Percentiles rank a stretch among this genome's conserved stretches.
These are phyloP conservation scores for Pelargonium fulgidum DNA, from an alignment of 441 rosid species.

Conservation along the genomic window DNA sequence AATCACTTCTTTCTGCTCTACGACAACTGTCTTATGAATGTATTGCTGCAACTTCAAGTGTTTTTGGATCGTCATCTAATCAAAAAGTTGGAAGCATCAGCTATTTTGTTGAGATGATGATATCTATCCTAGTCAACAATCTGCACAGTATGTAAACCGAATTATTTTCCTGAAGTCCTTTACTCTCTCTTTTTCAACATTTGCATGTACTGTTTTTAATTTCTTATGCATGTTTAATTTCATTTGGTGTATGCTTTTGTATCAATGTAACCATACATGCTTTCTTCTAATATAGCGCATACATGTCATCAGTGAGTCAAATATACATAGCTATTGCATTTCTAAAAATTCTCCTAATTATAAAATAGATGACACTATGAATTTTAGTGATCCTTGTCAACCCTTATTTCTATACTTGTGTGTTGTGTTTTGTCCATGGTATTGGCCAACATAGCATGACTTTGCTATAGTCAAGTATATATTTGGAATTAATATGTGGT, in stretches of 20 bases:
- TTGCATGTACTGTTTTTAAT: slow-evolving; percentile 1
- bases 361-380: too few relatives aligned
- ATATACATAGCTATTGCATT: background rate
- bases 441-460: background rate
- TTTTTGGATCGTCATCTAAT: slow-evolving; percentile 67
- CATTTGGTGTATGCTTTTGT: background rate
- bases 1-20: slow-evolving; percentile 90
- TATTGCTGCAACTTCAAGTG: slow-evolving; percentile 62
- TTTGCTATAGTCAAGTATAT: background rate
- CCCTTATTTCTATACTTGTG: background rate
- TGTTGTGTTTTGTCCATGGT: background rate
- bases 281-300: background rate
- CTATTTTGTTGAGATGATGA: slow-evolving; percentile 94
- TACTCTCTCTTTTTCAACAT: slow-evolving; percentile 3
- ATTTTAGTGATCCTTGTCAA: background rate
- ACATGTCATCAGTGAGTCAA: background rate
- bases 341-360: too few relatives aligned
- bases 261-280: background rate
- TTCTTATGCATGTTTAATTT: slow-evolving; percentile 1
- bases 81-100: slow-evolving; percentile 78
- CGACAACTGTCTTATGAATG: slow-evolving; percentile 80
- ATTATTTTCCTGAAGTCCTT: slow-evolving; percentile 20
- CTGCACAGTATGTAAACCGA: slow-evolving; percentile 74
- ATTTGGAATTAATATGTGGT: background rate
- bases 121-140: slow-evolving; percentile 88